Conservation (phyloP, 2,329 filamentous ascomycete genomes). For the Scopulariopsis brevicaulis region DNA sequence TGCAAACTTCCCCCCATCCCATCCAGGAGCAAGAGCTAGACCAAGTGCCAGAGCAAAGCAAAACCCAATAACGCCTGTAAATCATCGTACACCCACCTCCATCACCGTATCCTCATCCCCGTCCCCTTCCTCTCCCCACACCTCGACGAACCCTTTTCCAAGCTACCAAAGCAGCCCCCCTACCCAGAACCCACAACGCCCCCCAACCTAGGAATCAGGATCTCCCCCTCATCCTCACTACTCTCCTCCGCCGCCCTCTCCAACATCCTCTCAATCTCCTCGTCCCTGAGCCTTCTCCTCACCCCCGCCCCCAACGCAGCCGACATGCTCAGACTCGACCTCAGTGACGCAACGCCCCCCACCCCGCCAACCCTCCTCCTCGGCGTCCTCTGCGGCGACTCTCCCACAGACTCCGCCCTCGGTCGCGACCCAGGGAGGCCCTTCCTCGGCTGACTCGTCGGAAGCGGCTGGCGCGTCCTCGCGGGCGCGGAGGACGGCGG, state of each 20-base stretch:
- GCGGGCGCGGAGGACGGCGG: conserved; percentile 8
- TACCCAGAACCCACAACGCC: not conserved
- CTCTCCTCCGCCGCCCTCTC: conserved; percentile 37
- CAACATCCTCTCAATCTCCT: conserved; percentile 48
- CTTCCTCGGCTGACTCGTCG: conserved; percentile 37
- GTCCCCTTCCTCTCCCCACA: not conserved
- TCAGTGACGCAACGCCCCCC: conserved; percentile 22
- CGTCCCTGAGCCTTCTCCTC: conserved; percentile 26
- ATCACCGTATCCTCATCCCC: not conserved
- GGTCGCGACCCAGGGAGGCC: conserved; percentile 34
- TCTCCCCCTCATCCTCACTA: conserved; percentile 47
- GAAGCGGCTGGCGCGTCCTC: conserved; percentile 23
- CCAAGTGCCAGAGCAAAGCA: too few relatives aligned
- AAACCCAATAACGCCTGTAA: too few relatives aligned
- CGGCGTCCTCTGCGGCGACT: conserved; percentile 21
- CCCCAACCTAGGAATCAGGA: conserved; percentile 27
- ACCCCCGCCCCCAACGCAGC: conserved; percentile 27
- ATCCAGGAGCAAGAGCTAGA: too few relatives aligned
- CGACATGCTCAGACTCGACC: conserved; percentile 34
- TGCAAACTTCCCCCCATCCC: too few relatives aligned
- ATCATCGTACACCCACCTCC: too few relatives aligned
- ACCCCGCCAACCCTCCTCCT: conserved; percentile 32
- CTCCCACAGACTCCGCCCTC: conserved; percentile 20
- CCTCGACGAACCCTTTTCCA: not conserved
- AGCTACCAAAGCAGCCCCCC: not conserved